Evolutionary conservation across 352 stramenopile species (phyloP).

Genomic region (Globisporangium parvum): DNA sequence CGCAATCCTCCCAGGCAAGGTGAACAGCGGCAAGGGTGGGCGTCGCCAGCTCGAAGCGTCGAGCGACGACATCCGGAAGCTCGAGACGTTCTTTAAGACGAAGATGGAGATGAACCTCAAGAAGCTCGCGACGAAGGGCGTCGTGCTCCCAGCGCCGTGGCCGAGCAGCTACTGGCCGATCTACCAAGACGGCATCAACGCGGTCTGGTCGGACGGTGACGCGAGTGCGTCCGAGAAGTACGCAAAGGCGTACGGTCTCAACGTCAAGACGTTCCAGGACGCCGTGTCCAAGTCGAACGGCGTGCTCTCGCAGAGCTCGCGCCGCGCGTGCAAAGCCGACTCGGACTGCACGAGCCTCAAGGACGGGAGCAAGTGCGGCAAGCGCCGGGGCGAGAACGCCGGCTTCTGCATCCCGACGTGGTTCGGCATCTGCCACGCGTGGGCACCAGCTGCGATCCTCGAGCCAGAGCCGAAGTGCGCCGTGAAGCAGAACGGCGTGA

Average conservation of each 20-base stretch:
- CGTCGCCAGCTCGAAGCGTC: conserved; percentile 5
- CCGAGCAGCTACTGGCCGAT: conserved; percentile 50
- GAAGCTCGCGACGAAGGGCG: conserved; percentile 5
- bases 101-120: conserved; percentile 18
- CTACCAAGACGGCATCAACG: conserved; percentile 46
- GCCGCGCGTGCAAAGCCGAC: conserved; percentile 5
- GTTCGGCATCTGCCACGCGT: conserved; percentile 61
- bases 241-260: conserved; percentile 16
- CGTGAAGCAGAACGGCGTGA: conserved; percentile 31
- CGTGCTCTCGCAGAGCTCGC: conserved; percentile 11
- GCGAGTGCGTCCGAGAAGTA: conserved; percentile 19
- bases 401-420: conserved; percentile 42
- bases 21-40: background rate
- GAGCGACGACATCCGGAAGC: conserved; percentile 6
- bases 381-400: background rate
- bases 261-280: conserved; percentile 23
- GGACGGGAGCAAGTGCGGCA: conserved; percentile 16
- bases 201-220: conserved; percentile 1
- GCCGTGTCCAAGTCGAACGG: conserved; percentile 16
- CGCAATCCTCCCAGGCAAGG: conserved; percentile 1
- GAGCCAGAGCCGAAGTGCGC: conserved; percentile 29
- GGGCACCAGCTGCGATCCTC: conserved; percentile 44
- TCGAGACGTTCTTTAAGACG: conserved; percentile 13
- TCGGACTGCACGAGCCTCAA: conserved; percentile 11
- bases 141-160: conserved; percentile 20